phyloP scores from a whole-genome alignment of 1,284 basidiomycete genomes.

The Schizophyllum commune region DNA sequence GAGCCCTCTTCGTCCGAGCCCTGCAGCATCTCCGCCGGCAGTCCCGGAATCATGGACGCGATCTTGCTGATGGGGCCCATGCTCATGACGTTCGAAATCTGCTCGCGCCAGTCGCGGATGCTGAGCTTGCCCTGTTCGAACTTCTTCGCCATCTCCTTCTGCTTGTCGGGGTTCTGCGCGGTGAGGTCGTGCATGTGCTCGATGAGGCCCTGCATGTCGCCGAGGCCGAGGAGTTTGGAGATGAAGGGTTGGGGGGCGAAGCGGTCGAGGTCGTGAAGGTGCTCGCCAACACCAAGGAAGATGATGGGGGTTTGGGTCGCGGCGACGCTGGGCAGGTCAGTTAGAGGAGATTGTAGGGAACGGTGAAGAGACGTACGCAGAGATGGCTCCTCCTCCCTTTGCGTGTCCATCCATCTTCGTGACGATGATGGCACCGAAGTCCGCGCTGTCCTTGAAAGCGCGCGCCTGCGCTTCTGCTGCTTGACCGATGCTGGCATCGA shows the following conservation, averaged over 20 bases:
- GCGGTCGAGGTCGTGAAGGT: constrained; percentile 91
- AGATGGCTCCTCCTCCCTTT: constrained; percentile 98
- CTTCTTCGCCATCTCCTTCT: constrained; percentile 98
- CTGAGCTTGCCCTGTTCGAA: constrained; percentile 95
- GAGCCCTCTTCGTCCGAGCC: constrained; percentile 91
- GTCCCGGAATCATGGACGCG: constrained; percentile 97
- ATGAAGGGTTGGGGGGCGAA: constrained; percentile 98
- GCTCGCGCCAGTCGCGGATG: constrained; percentile 96
- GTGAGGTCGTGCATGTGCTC: constrained; percentile 97
- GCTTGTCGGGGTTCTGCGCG: constrained; percentile 88
- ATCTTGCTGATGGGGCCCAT: constrained; percentile 99
- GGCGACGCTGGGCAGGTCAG: constrained; percentile 65
- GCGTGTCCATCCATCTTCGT: constrained; percentile 99
- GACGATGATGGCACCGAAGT: constrained; percentile 98
- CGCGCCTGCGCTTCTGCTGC: constrained; percentile 94
- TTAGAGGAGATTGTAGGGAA: constrained; percentile 7
- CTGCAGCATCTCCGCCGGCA: constrained; percentile 84
- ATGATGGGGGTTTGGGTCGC: constrained; percentile 98
- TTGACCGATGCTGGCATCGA: constrained; percentile 92
- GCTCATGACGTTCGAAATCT: constrained; percentile 95
- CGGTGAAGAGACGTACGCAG: constrained; percentile 64
- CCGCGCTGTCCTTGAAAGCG: constrained; percentile 96
- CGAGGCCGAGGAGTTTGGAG: constrained; percentile 91
- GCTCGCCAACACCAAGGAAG: constrained; percentile 97
- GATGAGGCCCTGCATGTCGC: constrained; percentile 94